Base-by-base conservation (phyloP, 2,329 filamentous ascomycete genomes). In the Aureobasidium sp. region DNA sequence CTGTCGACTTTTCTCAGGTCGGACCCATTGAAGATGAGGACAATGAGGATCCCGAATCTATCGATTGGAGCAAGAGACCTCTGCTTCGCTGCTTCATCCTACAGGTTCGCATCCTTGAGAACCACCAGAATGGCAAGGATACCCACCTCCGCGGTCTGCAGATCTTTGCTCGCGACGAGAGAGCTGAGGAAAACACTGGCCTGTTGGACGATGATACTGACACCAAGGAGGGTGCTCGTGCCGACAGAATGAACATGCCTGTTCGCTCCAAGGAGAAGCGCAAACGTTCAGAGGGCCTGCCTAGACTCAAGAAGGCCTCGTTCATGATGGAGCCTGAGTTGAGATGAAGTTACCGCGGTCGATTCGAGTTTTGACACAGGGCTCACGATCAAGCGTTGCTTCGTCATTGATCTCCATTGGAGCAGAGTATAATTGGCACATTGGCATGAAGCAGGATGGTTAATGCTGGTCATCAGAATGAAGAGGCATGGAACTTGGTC, bases 41-140 rank as follows among this genome's bases (percentile, higher is more conserved):
- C 35, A 64, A 67, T 19, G 65, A 68, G 15, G 67, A 69, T 67
- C 61, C 73, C 1, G 69, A 68, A 4, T 66, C 70, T 7, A 52
- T 67, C 17, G 67, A 73, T 61, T 72, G 85, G 83, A 50, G 80
- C 79, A 52, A 85, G 85, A 69, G 88, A 82, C 78, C 78, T 68
- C 89, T 92, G 1, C 82, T 97, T 19, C 85, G 92, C 64, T 91
- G 90, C 17, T 96, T 93, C 77, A 85, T 97, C 33, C 81, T 99
- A 31, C 92, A 97, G 74, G 86, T 97, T 70, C 86, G 89, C 67
- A 87, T 99, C 53, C 83, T 93, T 57, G 94, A 97, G 77, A 99
- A 99, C 71, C 94, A 99, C 73, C 94, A 99, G 76, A 99, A 99
- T 73, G 94, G 94, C 66, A 99, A 99, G 74, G 94, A 99, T 73